Conservation (phyloP, 2,329 filamentous ascomycete species). For the Epicoccum sorghinum region DNA sequence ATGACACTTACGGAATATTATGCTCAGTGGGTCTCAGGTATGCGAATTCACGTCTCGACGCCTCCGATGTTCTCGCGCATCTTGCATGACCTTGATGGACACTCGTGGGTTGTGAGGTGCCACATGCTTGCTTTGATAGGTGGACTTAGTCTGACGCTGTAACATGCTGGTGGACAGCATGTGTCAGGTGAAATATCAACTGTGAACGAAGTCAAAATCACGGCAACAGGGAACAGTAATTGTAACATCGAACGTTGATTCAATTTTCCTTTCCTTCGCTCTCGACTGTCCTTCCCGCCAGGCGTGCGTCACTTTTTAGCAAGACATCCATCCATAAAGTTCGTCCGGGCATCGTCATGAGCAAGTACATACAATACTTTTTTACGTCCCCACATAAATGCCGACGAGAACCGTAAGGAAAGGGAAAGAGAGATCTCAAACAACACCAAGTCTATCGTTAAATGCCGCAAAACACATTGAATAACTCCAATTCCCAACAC, state of each 20-base stretch:
- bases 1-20: no score
- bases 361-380: slow-evolving; percentile 37
- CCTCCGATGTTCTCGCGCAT: no score
- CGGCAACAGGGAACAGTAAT: not conserved
- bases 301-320: slow-evolving; percentile 25
- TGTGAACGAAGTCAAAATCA: not conserved
- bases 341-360: slow-evolving; percentile 39
- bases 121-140: no score
- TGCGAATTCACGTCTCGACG: no score
- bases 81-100: no score
- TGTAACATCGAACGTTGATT: slow-evolving; percentile 21
- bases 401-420: slow-evolving; percentile 31
- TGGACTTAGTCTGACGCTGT: no score
- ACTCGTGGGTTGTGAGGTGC: no score
- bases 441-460: slow-evolving; percentile 44
- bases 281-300: slow-evolving; percentile 21
- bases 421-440: slow-evolving; percentile 18
- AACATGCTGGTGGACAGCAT: no score
- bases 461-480: slow-evolving; percentile 38
- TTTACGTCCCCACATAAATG: slow-evolving; percentile 24
- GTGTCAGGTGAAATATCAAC: no score
- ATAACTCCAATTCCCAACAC: slow-evolving; percentile 27
- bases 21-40: no score
- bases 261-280: slow-evolving; percentile 21
- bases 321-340: slow-evolving; percentile 28